Conservation (phyloP, 2,329 filamentous ascomycete genomes). For the Phyllosticta ampelicida region DNA sequence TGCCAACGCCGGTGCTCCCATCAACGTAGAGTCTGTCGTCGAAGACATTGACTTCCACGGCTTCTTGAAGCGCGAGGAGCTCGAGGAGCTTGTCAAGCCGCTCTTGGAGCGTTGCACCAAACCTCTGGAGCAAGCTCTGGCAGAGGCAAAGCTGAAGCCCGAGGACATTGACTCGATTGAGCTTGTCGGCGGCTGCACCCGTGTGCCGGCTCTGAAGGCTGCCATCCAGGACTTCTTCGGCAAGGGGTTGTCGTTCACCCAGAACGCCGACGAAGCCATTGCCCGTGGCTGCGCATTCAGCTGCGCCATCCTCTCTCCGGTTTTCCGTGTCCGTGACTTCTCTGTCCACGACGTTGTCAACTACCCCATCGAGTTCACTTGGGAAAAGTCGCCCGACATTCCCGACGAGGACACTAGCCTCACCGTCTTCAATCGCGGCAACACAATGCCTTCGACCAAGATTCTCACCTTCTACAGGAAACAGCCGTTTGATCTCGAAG, state of each 20-base stretch:
- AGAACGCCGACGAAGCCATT: conserved; percentile 96
- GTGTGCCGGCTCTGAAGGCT: conserved; percentile 87
- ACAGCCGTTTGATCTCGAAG: conserved; percentile 92
- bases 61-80: conserved; percentile 86
- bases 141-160: conserved; percentile 80
- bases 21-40: conserved; percentile 98
- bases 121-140: conserved; percentile 81
- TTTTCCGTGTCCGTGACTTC: conserved; percentile 98
- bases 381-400: conserved; percentile 98
- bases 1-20: conserved; percentile 80
- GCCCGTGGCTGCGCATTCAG: conserved; percentile 93
- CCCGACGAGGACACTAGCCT: conserved; percentile 96
- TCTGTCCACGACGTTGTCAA: conserved; percentile 93
- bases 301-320: conserved; percentile 92
- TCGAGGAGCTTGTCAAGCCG: conserved; percentile 82
- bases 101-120: conserved; percentile 60
- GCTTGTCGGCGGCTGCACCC: conserved; percentile 87
- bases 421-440: conserved; percentile 95
- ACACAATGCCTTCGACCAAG: conserved; percentile 95
- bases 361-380: conserved; percentile 97
- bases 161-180: conserved; percentile 93
- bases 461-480: conserved; percentile 99
- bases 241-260: conserved; percentile 86
- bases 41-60: conserved; percentile 86
- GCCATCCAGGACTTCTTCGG: conserved; percentile 82